These are phyloP conservation scores for Lactarius sp. DNA, from an alignment of 768 basidiomycete genomes.

Conservation along the genomic window DNA sequence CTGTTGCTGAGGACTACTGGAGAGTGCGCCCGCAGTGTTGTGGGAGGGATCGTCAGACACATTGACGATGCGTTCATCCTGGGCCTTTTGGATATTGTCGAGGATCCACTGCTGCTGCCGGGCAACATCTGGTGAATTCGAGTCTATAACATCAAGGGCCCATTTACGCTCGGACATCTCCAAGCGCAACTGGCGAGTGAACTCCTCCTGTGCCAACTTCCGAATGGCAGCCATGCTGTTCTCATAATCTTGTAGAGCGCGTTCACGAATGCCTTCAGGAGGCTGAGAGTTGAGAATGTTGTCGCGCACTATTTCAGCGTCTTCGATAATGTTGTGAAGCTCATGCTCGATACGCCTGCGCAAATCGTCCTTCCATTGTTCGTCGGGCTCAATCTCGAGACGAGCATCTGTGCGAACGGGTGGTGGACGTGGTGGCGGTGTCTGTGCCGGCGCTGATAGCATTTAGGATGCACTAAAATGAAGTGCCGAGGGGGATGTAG, in stretches of 20 bases:
- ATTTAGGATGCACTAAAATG: no score
- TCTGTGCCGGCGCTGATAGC: no score
- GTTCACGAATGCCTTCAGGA: constrained; percentile 8
- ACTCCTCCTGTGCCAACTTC: constrained; percentile 20
- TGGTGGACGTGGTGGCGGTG: no score
- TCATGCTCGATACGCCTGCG: constrained; percentile 11
- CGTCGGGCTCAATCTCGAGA: no score
- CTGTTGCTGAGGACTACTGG: constrained; percentile 4
- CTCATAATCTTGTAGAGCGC: constrained; percentile 13
- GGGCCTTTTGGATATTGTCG: constrained; percentile 19
- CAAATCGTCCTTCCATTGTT: no score
- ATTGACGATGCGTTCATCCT: not conserved
- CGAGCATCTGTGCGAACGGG: no score
- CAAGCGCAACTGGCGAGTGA: constrained; percentile 11
- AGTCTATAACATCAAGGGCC: constrained; percentile 15
- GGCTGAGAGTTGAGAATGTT: constrained; percentile 3
- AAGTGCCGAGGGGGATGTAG: no score
- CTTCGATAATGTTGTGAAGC: constrained; percentile 18
- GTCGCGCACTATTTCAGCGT: constrained; percentile 18
- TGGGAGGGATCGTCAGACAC: not conserved
- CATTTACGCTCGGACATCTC: constrained; percentile 25
- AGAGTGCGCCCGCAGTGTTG: not conserved
- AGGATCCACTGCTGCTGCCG: constrained; percentile 26
- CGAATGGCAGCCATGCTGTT: constrained; percentile 22
- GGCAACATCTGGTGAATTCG: constrained; percentile 23